These are phyloP conservation scores for Elymus sibiricus DNA, from an alignment of 176 grass and related monocot genomes.

Conservation along the genomic window DNA sequence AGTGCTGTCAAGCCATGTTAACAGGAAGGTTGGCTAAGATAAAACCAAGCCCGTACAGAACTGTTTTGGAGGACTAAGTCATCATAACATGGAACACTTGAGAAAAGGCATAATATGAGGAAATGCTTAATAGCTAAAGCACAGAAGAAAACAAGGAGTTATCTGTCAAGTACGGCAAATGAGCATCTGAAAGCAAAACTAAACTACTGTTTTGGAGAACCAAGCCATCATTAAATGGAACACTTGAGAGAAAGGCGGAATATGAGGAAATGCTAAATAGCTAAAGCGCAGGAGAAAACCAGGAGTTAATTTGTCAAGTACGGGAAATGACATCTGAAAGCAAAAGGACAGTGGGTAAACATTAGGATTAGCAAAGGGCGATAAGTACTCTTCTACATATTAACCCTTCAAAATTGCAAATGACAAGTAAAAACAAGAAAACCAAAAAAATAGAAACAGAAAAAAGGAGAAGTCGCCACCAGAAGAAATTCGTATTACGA, in stretches of 20 bases:
- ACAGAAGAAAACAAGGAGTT: neutral
- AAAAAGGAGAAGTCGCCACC: neutral
- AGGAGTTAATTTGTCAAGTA: neutral
- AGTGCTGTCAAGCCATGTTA: neutral
- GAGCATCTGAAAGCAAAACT: neutral
- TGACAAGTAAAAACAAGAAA: slow-evolving; percentile 12
- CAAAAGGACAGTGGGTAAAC: neutral
- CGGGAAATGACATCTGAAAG: neutral
- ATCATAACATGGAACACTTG: slow-evolving; percentile 7
- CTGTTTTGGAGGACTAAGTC: neutral
- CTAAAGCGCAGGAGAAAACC: neutral
- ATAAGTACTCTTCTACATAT: neutral
- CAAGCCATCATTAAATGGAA: slow-evolving; percentile 4
- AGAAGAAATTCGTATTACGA: neutral
- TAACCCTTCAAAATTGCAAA: neutral
- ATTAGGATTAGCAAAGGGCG: neutral
- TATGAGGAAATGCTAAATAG: neutral
- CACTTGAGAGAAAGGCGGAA: neutral
- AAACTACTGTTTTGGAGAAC: neutral
- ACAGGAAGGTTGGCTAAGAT: neutral
- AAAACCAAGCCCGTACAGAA: neutral
- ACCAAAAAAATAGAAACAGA: neutral
- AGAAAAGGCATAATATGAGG: neutral
- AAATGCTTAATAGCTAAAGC: slow-evolving; percentile 13
- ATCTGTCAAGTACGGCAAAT: neutral